Evolutionary conservation across 2,329 filamentous ascomycete genomes (phyloP).

Genomic region (Didymella pinodella): DNA sequence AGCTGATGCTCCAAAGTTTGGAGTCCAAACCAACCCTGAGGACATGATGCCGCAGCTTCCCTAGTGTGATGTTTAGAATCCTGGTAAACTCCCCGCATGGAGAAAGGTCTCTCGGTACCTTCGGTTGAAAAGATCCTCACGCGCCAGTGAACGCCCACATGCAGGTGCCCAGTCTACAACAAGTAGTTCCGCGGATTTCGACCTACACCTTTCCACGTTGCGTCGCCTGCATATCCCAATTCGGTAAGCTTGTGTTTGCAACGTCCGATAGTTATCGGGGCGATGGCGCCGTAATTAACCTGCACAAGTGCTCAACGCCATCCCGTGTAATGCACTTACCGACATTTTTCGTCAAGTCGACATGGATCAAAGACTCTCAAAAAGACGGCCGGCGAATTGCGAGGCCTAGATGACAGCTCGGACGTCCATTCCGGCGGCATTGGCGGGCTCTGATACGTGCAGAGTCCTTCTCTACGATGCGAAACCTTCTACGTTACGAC

Average conservation of each 20-base stretch:
- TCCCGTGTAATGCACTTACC: slow-evolving; percentile 4
- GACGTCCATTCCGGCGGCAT: slow-evolving; percentile 4
- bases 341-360: slow-evolving; percentile 1
- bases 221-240: slow-evolving; percentile 10
- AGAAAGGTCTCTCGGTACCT: slow-evolving; percentile 1
- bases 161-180: slow-evolving; percentile 7
- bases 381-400: background rate
- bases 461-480: background rate
- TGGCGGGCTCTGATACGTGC: slow-evolving; percentile 9
- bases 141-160: slow-evolving; percentile 8
- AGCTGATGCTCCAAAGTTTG: background rate
- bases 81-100: background rate
- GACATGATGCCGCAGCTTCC: background rate
- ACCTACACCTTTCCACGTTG: slow-evolving; percentile 12
- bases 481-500: slow-evolving; percentile 10
- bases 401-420: background rate
- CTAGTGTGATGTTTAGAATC: background rate
- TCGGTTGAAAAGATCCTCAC: slow-evolving; percentile 7
- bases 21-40: background rate
- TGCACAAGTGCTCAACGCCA: slow-evolving; percentile 2
- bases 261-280: slow-evolving; percentile 12
- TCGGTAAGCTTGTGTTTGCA: slow-evolving; percentile 8
- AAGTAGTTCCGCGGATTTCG: slow-evolving; percentile 1
- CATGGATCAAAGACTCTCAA: background rate
- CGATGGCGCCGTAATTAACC: background rate